phyloP scores from a whole-genome alignment of 1,284 basidiomycete genomes.

The Mycena sp. region DNA sequence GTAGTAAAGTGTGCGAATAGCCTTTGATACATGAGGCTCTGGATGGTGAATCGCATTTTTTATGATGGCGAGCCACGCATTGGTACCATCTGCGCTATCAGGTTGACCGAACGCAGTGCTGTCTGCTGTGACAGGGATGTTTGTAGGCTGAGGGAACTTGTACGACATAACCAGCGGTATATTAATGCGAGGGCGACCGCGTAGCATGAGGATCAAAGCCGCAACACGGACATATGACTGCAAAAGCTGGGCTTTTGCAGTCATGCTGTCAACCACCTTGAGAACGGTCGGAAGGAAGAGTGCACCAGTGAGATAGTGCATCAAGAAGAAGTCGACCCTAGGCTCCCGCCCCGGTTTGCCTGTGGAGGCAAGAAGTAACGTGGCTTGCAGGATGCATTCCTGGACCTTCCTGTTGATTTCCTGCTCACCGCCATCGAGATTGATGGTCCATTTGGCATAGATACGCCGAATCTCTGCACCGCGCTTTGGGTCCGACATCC shows the following conservation, averaged over 20 bases:
- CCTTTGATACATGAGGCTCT: constrained; percentile 70
- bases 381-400: constrained; percentile 62
- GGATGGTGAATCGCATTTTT: constrained; percentile 60
- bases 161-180: constrained; percentile 33
- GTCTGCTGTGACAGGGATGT: not conserved
- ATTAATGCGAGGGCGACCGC: constrained; percentile 69
- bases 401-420: constrained; percentile 57
- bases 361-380: constrained; percentile 62
- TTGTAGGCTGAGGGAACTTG: not conserved
- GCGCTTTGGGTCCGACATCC: constrained; percentile 49
- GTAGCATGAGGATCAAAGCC: constrained; percentile 54
- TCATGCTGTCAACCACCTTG: constrained; percentile 44
- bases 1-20: constrained; percentile 64
- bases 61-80: constrained; percentile 68
- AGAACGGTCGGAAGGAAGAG: constrained; percentile 66
- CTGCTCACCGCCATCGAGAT: constrained; percentile 43
- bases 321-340: constrained; percentile 75
- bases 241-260: constrained; percentile 57
- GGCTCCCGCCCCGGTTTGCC: constrained; percentile 43
- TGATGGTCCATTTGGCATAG: constrained; percentile 57
- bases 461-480: constrained; percentile 58
- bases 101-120: not conserved
- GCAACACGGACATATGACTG: constrained; percentile 55
- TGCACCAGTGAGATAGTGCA: constrained; percentile 74
- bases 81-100: constrained; percentile 33